A percentile compares a stretch with the other conserved stretches of the same genome.
phyloP scores from a whole-genome alignment of 352 stramenopile species.

The Phytophthora syringae region DNA sequence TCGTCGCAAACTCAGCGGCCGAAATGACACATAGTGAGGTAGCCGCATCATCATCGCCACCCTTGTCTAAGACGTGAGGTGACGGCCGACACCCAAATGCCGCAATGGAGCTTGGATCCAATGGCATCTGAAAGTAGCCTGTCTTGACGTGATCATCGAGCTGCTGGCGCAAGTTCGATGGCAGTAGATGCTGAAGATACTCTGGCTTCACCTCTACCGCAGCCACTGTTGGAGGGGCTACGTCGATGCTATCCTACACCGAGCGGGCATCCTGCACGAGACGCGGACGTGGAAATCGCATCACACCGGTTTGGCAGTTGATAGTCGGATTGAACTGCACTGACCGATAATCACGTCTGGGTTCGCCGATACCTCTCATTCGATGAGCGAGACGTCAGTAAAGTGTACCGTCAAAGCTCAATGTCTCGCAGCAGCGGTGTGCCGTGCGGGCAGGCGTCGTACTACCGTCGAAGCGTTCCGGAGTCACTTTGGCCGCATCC shows the following conservation, averaged over 20 bases:
- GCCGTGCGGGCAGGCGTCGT: not conserved
- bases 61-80: not conserved
- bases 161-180: not conserved
- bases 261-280: not conserved
- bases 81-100: not conserved
- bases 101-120: conserved; percentile 4
- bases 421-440: not conserved
- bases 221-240: not conserved
- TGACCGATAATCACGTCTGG: not conserved
- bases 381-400: not conserved
- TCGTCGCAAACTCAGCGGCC: not conserved
- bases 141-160: conserved; percentile 1
- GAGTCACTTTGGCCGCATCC: conserved; percentile 1
- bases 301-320: not conserved
- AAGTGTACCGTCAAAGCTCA: not conserved
- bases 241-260: not conserved
- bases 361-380: conserved; percentile 1
- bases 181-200: not conserved
- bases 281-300: not conserved
- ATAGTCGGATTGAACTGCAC: conserved; percentile 2
- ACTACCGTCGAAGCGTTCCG: conserved; percentile 2
- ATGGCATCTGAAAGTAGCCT: conserved; percentile 5
- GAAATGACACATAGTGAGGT: not conserved
- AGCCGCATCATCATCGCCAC: not conserved
- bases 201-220: not conserved